Evolutionary conservation across 768 basidiomycete species (phyloP).

Genomic region (Lactarius evosmus): DNA sequence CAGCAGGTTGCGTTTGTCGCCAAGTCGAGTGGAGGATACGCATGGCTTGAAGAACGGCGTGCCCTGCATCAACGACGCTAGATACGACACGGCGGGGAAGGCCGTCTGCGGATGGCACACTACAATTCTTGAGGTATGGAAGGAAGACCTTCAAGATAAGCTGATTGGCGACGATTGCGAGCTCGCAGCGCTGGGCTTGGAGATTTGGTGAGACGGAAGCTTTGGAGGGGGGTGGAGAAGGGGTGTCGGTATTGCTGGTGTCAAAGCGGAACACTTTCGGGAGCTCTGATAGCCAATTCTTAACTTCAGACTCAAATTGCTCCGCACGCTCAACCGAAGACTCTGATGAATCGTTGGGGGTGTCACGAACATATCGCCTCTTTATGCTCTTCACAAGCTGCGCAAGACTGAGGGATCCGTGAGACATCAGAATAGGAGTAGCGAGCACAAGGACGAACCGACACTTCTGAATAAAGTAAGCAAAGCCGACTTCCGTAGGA

Average conservation of each 20-base stretch:
- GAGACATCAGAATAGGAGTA: neutral
- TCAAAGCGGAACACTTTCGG: constrained; percentile 49
- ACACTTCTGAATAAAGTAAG: constrained; percentile 57
- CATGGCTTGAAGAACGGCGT: constrained; percentile 55
- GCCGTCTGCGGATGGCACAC: constrained; percentile 31
- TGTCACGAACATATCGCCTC: constrained; percentile 46
- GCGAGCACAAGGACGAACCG: constrained; percentile 43
- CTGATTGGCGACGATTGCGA: constrained; percentile 57
- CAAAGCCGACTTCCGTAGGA: constrained; percentile 37
- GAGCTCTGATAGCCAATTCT: constrained; percentile 50
- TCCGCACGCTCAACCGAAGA: constrained; percentile 61
- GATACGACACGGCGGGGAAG: constrained; percentile 51
- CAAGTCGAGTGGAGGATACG: constrained; percentile 42
- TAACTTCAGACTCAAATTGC: constrained; percentile 54
- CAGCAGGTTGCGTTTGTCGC: constrained; percentile 42
- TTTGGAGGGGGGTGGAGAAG: constrained; percentile 24
- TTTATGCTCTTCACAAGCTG: constrained; percentile 62
- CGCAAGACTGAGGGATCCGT: constrained; percentile 45
- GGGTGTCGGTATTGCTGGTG: constrained; percentile 34
- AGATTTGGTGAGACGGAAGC: constrained; percentile 38
- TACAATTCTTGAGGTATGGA: constrained; percentile 52
- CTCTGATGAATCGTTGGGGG: constrained; percentile 33
- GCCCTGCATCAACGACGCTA: constrained; percentile 63
- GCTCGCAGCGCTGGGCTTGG: constrained; percentile 53
- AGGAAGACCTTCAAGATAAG: constrained; percentile 61